A percentile compares a stretch with the other conserved stretches of the same genome.
phyloP scores from a whole-genome alignment of 2,329 filamentous ascomycete genomes.

The Pseudophaeomoniella oleicola region DNA sequence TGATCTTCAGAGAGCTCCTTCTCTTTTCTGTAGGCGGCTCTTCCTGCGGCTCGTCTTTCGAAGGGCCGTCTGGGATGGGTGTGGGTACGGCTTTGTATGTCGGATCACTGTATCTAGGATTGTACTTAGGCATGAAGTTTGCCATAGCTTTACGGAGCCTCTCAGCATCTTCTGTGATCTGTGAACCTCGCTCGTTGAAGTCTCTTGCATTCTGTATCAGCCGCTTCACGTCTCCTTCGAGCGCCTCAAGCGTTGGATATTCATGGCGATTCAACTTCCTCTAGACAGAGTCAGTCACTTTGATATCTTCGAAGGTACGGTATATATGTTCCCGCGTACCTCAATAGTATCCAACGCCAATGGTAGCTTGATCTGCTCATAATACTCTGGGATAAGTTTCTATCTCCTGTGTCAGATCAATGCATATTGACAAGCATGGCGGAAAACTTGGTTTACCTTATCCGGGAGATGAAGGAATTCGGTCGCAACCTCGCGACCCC shows the following conservation, averaged over 20 bases:
- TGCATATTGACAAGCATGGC: no score
- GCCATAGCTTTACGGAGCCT: slow-evolving; percentile 72
- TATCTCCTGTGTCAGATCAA: slow-evolving; percentile 16
- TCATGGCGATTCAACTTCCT: slow-evolving; percentile 52
- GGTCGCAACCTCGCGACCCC: slow-evolving; percentile 58
- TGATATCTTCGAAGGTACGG: not conserved
- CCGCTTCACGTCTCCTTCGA: slow-evolving; percentile 77
- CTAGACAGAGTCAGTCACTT: slow-evolving; percentile 13
- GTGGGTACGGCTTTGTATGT: slow-evolving; percentile 60
- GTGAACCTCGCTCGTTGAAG: slow-evolving; percentile 59
- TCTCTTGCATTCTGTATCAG: slow-evolving; percentile 81
- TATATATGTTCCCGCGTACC: slow-evolving; percentile 19
- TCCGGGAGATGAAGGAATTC: slow-evolving; percentile 62
- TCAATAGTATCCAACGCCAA: slow-evolving; percentile 67
- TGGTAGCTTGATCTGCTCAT: slow-evolving; percentile 60
- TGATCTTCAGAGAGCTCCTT: slow-evolving; percentile 16
- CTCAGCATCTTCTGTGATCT: slow-evolving; percentile 71
- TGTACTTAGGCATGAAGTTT: slow-evolving; percentile 75
- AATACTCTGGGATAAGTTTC: slow-evolving; percentile 56
- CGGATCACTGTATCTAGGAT: slow-evolving; percentile 61
- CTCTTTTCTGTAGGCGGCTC: slow-evolving; percentile 7
- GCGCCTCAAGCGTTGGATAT: slow-evolving; percentile 55
- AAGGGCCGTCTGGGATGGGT: slow-evolving; percentile 48
- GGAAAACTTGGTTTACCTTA: slow-evolving; percentile 30
- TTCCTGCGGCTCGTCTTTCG: slow-evolving; percentile 13